Evolutionary conservation across 2,329 filamentous ascomycete genomes (phyloP), one percentile per base, ranked within the genome.

Genomic region (Lojkania enalia): DNA sequence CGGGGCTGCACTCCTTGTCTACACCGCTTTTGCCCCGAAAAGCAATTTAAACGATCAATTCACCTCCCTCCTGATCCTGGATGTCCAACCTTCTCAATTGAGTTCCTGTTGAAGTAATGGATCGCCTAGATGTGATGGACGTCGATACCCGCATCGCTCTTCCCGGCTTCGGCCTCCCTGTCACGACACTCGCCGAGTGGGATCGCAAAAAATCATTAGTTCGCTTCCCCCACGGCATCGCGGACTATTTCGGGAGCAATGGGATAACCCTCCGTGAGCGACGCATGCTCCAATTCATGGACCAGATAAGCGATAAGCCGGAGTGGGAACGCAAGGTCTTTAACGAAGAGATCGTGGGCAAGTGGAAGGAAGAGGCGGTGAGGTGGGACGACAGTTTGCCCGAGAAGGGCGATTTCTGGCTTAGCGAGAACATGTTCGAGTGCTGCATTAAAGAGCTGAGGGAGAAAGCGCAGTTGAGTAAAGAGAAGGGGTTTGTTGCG

Each of bases 391-490:
- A 19, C 11, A 16, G 5, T 3, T 5, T 47, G 5, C n/a, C 14
- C 14, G 39, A 40, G 27, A 48, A 42, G 6, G 25, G 33, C 7
- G 30, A 38, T 31, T 36, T 4, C 12, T 42, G 39, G 37, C 21
- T 57, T 4, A 42, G 20, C 11, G 31, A 44, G 11, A 35, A 33
- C 2, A 49, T 48, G 43, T 56, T 54, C 15, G 18, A 39, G 12
- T 7, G 15, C 12, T 63, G 64, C 39, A 30, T 80, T 15, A 57
- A 61, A 2, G 78, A 81, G 54, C 68, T 82, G 0, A 69, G 66
- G 16, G 72, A 73, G 51, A 80, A 82, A 50, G 76, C 77, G 1
- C 52, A 54, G n/a, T 52, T 72, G 12, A 71, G 73, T 41, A 54
- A 71, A 33, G 42, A 65, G 3, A 67, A 62, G n/a, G 60, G 68